A percentile compares a stretch with the other conserved stretches of the same genome.
phyloP scores from a whole-genome alignment of 108 stramenopile genomes.

The Cylindrotheca fusiformis region DNA sequence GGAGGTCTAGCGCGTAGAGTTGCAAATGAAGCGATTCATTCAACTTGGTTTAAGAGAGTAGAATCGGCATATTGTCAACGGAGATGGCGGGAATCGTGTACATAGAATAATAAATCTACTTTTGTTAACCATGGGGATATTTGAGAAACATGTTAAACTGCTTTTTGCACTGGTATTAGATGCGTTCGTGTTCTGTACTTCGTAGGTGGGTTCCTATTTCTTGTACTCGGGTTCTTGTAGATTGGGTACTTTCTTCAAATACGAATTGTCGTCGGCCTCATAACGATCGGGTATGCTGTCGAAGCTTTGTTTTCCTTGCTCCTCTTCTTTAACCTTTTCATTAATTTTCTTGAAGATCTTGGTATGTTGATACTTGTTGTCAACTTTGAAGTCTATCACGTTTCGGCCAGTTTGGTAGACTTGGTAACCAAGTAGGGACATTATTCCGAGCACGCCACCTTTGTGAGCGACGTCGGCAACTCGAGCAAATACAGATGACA shows the following conservation, averaged over 20 bases:
- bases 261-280: conserved; percentile 78
- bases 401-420: conserved; percentile 56
- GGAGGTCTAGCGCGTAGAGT: conserved; percentile 39
- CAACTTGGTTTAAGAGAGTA: not conserved
- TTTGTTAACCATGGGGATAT: not conserved
- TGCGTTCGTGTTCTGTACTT: too few species aligned
- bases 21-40: not conserved
- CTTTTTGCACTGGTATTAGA: too few species aligned
- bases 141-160: too few species aligned
- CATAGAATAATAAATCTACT: not conserved
- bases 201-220: too few species aligned
- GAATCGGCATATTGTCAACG: not conserved
- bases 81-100: not conserved
- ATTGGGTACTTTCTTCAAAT: conserved; percentile 67
- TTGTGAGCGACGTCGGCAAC: conserved; percentile 74
- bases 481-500: conserved; percentile 33
- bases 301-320: conserved; percentile 51
- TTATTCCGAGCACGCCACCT: conserved; percentile 51
- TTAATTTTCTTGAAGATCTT: conserved; percentile 55
- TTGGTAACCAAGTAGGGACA: conserved; percentile 55
- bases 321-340: conserved; percentile 74
- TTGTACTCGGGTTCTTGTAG: conserved; percentile 11
- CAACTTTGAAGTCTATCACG: conserved; percentile 21
- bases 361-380: conserved; percentile 37
- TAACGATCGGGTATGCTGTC: conserved; percentile 72